These are phyloP conservation scores for Arthrobotrys sphaeroides DNA, from an alignment of 2,329 filamentous ascomycete genomes.

Conservation along the genomic window DNA sequence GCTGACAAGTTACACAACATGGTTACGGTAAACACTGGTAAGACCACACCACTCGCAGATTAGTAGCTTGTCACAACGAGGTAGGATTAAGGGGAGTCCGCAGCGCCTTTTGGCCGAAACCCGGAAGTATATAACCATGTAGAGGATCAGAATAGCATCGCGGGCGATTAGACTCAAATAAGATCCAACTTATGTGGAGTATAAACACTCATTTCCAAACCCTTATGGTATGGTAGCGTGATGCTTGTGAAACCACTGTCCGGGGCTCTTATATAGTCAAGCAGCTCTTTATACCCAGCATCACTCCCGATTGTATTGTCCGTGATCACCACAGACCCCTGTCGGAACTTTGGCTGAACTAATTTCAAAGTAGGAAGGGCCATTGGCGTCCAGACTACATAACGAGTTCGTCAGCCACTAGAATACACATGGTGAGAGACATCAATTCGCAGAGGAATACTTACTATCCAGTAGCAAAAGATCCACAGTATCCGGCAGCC, in stretches of 20 bases:
- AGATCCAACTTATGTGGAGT: constrained; percentile 52
- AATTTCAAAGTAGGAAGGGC: constrained; percentile 67
- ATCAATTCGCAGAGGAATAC: constrained; percentile 59
- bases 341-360: constrained; percentile 63
- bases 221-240: constrained; percentile 65
- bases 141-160: no score
- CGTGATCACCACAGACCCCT: constrained; percentile 65
- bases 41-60: not conserved
- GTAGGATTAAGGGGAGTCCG: no score
- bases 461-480: constrained; percentile 71
- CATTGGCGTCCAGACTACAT: constrained; percentile 67
- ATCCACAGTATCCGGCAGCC: constrained; percentile 65
- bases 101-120: no score
- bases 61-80: no score
- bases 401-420: constrained; percentile 55
- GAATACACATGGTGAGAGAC: not conserved
- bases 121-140: not conserved
- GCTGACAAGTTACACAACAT: not conserved
- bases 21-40: not conserved
- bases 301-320: constrained; percentile 65
- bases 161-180: no score
- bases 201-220: constrained; percentile 64
- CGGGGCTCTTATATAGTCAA: constrained; percentile 64
- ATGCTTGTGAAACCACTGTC: constrained; percentile 65
- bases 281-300: constrained; percentile 64